Evolutionary conservation across 306 rosid genomes (phyloP), one percentile per base, ranked within the genome.

Genomic region (Potentilla sterilis): DNA sequence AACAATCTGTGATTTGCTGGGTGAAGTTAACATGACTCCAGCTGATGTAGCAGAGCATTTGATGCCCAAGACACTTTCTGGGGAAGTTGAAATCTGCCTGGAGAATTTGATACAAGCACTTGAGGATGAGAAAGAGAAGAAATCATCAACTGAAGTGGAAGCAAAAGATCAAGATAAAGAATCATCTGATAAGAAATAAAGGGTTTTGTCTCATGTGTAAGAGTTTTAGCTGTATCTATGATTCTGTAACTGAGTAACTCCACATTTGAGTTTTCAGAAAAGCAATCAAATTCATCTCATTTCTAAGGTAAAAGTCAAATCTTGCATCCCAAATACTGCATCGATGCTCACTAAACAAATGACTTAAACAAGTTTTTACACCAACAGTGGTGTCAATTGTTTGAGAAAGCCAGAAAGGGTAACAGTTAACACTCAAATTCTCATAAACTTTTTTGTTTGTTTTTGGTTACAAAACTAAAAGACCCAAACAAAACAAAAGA

Each of bases 21-120:
- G 65, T 74, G 86, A 85, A 15, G 40, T 59, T 2, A 59, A 85
- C 2, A 86, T 83, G 69, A 83, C 88, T 0, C 98, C 98, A 21
- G 98, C 98, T 19, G 98, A 93, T 34, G 92, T 93, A n/a, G 97
- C 97, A 0, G 94, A 93, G 77, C 87, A 91, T 80, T 71, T 93
- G 82, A 91, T 89, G 97, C 94, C 96, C 34, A 91, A 88, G 81
- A 41, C 62, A 42, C 72, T 82, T 64, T 42, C 54, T 41, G 80
- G 65, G 69, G 83, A 82, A 35, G 76, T 73, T 41, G 86, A 81
- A 3, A 3, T 61, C 37, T 77, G 83, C 38, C 78, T 91, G 67
- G 65, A 54, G 37, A 76, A 70, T 70, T 44, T 93, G 77, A 79
- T 93, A 43, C 74, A 87, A 63, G 94, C 82, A 72, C 92, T 93